Percentiles rank a stretch among this genome's conserved stretches.
Evolutionary conservation across 1,284 basidiomycete species (phyloP).

Genomic region (Ceraceosorus guamensis): DNA sequence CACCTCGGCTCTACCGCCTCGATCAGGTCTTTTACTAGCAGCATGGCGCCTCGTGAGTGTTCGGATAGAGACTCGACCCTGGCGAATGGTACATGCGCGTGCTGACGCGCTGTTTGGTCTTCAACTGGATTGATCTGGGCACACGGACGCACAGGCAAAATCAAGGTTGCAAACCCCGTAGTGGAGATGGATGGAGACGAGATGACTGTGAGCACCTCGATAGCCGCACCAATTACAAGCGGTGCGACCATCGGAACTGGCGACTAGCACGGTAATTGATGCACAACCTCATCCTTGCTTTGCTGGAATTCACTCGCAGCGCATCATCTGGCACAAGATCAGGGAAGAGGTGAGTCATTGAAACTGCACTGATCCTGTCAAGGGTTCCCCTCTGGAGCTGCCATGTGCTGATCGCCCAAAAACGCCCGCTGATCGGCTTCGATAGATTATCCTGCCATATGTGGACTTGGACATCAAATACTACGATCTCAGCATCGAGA

Average conservation of each 20-base stretch:
- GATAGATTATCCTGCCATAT: conserved; percentile 85
- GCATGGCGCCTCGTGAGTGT: not conserved
- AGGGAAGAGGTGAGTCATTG: conserved; percentile 68
- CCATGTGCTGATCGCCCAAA: not conserved
- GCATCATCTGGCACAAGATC: conserved; percentile 86
- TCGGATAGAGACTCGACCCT: too few relatives aligned
- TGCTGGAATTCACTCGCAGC: conserved; percentile 10
- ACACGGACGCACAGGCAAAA: conserved; percentile 48
- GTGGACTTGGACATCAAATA: conserved; percentile 95
- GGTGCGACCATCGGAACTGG: not conserved
- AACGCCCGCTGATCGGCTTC: conserved; percentile 2
- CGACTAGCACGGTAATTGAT: not conserved
- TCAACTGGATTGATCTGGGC: not conserved
- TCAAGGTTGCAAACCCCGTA: conserved; percentile 80
- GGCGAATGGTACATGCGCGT: too few relatives aligned
- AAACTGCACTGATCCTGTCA: not conserved
- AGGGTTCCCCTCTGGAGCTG: not conserved
- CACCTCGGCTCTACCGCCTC: not conserved
- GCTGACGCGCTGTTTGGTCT: not conserved
- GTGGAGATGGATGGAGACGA: conserved; percentile 66
- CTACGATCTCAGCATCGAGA: conserved; percentile 88
- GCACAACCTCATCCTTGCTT: not conserved
- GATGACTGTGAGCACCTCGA: conserved; percentile 29
- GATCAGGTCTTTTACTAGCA: not conserved
- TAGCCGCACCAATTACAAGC: not conserved